Percentiles rank a stretch among this genome's conserved stretches.
Evolutionary conservation across 768 basidiomycete genomes (phyloP).

Genomic region (Lactifluus hygrophoroides): DNA sequence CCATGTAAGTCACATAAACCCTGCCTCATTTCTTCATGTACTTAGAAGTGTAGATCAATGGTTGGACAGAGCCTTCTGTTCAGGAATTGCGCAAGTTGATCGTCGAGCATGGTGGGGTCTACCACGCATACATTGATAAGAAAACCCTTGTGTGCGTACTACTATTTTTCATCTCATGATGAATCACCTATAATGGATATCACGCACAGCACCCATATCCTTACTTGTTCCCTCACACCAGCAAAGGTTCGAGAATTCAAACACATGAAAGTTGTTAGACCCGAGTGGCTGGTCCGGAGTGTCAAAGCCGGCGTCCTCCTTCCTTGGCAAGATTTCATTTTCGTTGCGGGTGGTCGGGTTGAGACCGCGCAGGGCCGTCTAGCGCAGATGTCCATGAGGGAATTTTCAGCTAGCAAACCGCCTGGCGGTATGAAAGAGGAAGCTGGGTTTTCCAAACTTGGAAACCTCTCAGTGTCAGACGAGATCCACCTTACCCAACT

Average conservation of each 20-base stretch:
- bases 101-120: slow-evolving; percentile 73
- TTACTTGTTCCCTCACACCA: slow-evolving; percentile 86
- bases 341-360: slow-evolving; percentile 38
- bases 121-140: slow-evolving; percentile 75
- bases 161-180: neutral
- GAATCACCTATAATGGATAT: neutral
- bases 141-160: slow-evolving; percentile 60
- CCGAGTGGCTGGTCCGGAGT: slow-evolving; percentile 85
- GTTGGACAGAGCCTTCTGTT: slow-evolving; percentile 79
- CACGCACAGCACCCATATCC: slow-evolving; percentile 67
- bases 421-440: neutral
- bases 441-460: neutral
- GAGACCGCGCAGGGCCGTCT: slow-evolving; percentile 44
- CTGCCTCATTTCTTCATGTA: neutral
- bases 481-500: neutral
- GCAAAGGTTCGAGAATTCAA: slow-evolving; percentile 85
- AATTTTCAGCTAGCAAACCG: slow-evolving; percentile 19
- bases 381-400: slow-evolving; percentile 31
- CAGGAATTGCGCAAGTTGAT: slow-evolving; percentile 78
- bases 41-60: slow-evolving; percentile 60
- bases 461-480: neutral
- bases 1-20: slow-evolving; percentile 49
- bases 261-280: slow-evolving; percentile 81
- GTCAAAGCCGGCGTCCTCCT: slow-evolving; percentile 56
- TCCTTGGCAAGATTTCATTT: slow-evolving; percentile 74